Evolutionary conservation across 805 yeast genomes (phyloP).

Genomic region (Kuraishia hungarica): DNA sequence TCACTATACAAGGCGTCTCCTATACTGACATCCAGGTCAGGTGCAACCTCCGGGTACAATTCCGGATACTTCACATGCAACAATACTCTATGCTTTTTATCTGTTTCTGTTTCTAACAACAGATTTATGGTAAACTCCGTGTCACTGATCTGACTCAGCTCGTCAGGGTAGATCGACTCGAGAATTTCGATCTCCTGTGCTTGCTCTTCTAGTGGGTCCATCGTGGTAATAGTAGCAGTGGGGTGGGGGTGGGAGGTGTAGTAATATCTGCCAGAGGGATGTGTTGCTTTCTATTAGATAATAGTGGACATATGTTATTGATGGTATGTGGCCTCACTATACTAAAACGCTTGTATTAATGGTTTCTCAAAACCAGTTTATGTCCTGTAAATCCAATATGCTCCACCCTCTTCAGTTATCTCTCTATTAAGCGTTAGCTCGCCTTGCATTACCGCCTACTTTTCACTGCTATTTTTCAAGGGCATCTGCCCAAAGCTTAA

Average conservation of each 20-base stretch:
- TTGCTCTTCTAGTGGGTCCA: slow-evolving; percentile 83
- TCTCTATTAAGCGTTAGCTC: too few species aligned
- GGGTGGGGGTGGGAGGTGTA: neutral
- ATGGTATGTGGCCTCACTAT: neutral
- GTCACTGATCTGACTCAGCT: slow-evolving; percentile 40
- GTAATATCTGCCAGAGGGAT: neutral
- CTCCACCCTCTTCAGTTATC: too few species aligned
- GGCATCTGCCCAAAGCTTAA: neutral
- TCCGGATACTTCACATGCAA: slow-evolving; percentile 68
- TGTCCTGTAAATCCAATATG: too few species aligned
- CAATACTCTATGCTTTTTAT: slow-evolving; percentile 43
- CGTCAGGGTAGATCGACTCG: slow-evolving; percentile 91
- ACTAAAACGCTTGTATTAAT: neutral
- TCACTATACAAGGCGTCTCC: slow-evolving; percentile 22
- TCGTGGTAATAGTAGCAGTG: too few species aligned
- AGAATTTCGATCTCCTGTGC: slow-evolving; percentile 83
- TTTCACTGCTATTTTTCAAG: neutral
- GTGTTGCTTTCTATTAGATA: neutral
- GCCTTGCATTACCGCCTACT: neutral
- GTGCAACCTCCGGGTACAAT: slow-evolving; percentile 74
- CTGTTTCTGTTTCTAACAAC: slow-evolving; percentile 61
- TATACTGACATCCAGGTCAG: slow-evolving; percentile 38
- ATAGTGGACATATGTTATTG: too few species aligned
- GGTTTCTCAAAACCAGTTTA: too few species aligned
- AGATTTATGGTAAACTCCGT: slow-evolving; percentile 48